Evolutionary conservation across 345 rosid genomes (phyloP), one percentile per base, ranked within the genome.

Genomic region (Orychophragmus violaceus): DNA sequence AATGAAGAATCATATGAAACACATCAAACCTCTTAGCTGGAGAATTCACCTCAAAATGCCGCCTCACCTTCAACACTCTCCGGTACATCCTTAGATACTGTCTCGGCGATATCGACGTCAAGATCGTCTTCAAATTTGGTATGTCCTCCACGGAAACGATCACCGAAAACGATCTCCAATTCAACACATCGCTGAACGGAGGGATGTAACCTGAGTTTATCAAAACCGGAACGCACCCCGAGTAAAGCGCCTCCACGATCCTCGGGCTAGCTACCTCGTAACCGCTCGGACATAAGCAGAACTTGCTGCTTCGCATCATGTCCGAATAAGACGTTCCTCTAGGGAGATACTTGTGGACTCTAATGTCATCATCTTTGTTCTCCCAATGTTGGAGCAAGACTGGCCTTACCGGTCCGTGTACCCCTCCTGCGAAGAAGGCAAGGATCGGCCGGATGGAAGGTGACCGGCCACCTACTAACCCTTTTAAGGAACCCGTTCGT

Each of bases 251-350:
- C 80, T 90, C 95, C 0, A 90, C 96, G 2, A 88, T 75, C 62
- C 98, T 74, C 0, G 97, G 98, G 59, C 96, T 90, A 0, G 97
- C 97, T 16, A 93, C 98, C 74, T 93, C 97, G 24, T 93, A 90
- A 2, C 98, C 98, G 4, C 98, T 93, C 0, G 95, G 98, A 71
- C 97, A 93, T 6, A 93, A 66, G 77, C 98, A 93, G 68, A 77
- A 92, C 81, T 84, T 92, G 71, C 88, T 84, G 54, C 70, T 83
- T 21, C 85, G 80, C 91, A 92, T 77, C 95, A 89, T 81, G 18
- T 80, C 90, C 3, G 79, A 37, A 78, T 92, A 92, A 7, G 89
- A 80, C 4, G 79, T 72, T 2, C 95, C 91, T 69, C 63, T 83
- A 0, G 94, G 97, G 25, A 92, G 90, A 83, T 89, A 89, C 35